These are phyloP conservation scores for Nematocida ausubeli DNA, from an alignment of 371 early-diverging fungal species.

Conservation along the genomic window DNA sequence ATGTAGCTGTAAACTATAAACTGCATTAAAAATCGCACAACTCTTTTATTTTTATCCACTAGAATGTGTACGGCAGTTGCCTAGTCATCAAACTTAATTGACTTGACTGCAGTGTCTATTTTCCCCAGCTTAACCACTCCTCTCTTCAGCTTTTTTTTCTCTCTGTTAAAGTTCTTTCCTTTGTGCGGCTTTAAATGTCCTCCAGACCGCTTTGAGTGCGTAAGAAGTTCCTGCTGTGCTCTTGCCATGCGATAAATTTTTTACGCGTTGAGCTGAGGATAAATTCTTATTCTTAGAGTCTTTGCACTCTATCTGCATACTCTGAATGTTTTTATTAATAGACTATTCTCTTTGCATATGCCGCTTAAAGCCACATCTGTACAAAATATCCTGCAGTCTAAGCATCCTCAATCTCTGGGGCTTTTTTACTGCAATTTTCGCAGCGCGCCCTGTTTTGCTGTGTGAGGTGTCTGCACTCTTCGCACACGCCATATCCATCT, in stretches of 20 bases:
- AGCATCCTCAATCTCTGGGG: no score
- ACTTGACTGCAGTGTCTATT: slow-evolving; percentile 52
- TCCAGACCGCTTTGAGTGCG: slow-evolving; percentile 45
- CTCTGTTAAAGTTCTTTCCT: slow-evolving; percentile 52
- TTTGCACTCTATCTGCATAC: no score
- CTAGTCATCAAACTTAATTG: slow-evolving; percentile 53
- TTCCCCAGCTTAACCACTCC: slow-evolving; percentile 18
- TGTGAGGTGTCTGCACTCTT: no score
- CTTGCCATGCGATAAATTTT: slow-evolving; percentile 25
- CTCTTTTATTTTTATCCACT: background rate
- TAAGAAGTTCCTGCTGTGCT: slow-evolving; percentile 3
- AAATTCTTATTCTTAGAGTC: no score
- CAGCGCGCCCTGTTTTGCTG: no score
- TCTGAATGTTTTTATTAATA: no score
- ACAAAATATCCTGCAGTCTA: no score
- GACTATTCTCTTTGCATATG: background rate
- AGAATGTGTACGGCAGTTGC: background rate
- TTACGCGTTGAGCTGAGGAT: background rate
- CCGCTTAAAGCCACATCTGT: no score
- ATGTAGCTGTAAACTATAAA: no score
- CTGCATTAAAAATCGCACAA: background rate
- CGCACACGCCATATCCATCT: slow-evolving; percentile 9
- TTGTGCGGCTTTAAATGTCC: slow-evolving; percentile 51
- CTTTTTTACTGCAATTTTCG: no score
- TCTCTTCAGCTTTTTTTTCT: slow-evolving; percentile 54